phyloP scores from a whole-genome alignment of 208 protist species.

The Trypanosoma congolense region DNA sequence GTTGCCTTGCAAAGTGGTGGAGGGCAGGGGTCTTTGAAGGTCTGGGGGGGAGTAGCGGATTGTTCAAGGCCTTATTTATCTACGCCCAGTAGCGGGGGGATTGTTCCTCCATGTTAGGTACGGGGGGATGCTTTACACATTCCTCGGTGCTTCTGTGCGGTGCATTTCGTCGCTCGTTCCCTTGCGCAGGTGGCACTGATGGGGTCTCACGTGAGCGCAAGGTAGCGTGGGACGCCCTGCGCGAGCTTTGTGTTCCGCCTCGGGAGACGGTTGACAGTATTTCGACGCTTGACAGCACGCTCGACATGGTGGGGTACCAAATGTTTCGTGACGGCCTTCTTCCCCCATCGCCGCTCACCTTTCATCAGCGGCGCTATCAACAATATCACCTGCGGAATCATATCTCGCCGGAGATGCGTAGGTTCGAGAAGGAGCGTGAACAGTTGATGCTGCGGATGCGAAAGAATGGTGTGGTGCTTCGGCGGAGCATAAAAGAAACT shows the following conservation, averaged over 20 bases:
- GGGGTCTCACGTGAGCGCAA: conserved; percentile 25
- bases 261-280: conserved; percentile 59
- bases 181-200: conserved; percentile 2
- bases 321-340: conserved; percentile 81
- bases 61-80: not conserved
- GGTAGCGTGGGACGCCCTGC: conserved; percentile 68
- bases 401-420: conserved; percentile 26
- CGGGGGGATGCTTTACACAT: conserved; percentile 6
- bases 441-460: conserved; percentile 47
- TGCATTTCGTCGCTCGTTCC: conserved; percentile 19
- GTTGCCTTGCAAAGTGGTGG: not conserved
- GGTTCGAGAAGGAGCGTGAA: conserved; percentile 45
- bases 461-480: conserved; percentile 64
- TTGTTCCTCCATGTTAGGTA: conserved; percentile 10
- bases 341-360: conserved; percentile 27
- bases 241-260: conserved; percentile 50
- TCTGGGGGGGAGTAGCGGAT: not conserved
- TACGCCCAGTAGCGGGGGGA: not conserved
- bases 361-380: conserved; percentile 13
- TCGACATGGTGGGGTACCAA: conserved; percentile 83
- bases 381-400: conserved; percentile 21
- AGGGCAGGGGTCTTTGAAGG: not conserved
- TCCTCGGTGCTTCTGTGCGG: conserved; percentile 7
- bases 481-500: conserved; percentile 83
- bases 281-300: conserved; percentile 73